A percentile compares a stretch with the other conserved stretches of the same genome.
phyloP scores from a whole-genome alignment of 768 basidiomycete species.

The Leucosporidium scottii region DNA sequence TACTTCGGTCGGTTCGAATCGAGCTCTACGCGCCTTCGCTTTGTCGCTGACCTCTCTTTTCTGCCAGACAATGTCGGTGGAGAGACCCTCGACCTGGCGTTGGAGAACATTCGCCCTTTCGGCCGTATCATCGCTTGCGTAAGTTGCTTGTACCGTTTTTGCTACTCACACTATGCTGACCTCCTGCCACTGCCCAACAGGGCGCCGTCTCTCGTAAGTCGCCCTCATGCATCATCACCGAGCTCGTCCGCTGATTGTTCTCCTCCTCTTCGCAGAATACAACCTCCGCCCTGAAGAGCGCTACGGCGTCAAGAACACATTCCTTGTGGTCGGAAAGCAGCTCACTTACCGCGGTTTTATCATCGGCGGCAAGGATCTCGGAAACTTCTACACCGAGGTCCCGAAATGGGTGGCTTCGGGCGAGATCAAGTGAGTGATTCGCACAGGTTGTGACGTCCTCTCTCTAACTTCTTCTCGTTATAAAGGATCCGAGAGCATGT shows the following conservation, averaged over 20 bases:
- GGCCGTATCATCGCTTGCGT: conserved; percentile 34
- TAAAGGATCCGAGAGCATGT: conserved; percentile 38
- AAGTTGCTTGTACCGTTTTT: neutral
- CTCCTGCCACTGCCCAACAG: too few relatives aligned
- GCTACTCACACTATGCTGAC: too few relatives aligned
- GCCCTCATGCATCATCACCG: neutral
- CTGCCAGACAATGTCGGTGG: conserved; percentile 39
- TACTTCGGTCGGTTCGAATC: too few relatives aligned
- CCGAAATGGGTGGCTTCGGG: conserved; percentile 34
- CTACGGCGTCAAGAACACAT: conserved; percentile 31
- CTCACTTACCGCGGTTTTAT: conserved; percentile 27
- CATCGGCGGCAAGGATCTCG: conserved; percentile 23
- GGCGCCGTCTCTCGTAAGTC: conserved; percentile 14
- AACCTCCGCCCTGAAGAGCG: conserved; percentile 11
- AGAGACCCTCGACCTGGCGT: conserved; percentile 34
- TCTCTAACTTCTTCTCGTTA: conserved; percentile 24
- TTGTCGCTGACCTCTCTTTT: too few relatives aligned
- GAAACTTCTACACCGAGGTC: conserved; percentile 37
- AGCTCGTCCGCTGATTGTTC: neutral
- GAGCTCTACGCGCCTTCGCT: too few relatives aligned
- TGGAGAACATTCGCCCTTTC: conserved; percentile 25
- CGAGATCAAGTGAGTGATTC: conserved; percentile 19
- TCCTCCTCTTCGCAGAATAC: conserved; percentile 23
- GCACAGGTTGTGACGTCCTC: neutral
- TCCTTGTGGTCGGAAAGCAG: conserved; percentile 35